A percentile compares a stretch with the other conserved stretches of the same genome.
phyloP scores from a whole-genome alignment of 2,329 filamentous ascomycete genomes.

The Exophiala xenobiotica region DNA sequence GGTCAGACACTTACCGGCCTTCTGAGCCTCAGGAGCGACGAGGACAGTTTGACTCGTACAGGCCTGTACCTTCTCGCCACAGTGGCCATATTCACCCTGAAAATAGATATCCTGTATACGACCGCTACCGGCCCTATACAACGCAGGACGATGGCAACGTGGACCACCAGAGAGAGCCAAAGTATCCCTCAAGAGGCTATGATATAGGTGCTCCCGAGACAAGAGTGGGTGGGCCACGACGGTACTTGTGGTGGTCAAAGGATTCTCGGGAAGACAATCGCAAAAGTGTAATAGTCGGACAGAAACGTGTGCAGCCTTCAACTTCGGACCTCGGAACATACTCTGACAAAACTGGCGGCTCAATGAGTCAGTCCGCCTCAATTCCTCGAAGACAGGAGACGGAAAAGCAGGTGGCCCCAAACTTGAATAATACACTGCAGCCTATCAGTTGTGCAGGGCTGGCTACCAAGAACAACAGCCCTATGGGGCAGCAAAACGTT shows the following conservation, averaged over 20 bases:
- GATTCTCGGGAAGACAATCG: not conserved
- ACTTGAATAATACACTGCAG: too few species aligned
- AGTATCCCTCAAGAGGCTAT: not conserved
- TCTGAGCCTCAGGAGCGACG: not conserved
- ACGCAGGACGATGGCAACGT: not conserved
- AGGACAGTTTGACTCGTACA: not conserved
- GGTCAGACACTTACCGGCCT: slow-evolving; percentile 5
- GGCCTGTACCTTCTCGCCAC: not conserved
- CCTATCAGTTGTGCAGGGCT: not conserved
- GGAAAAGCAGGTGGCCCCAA: too few species aligned
- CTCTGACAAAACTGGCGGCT: too few species aligned
- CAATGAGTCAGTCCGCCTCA: not conserved
- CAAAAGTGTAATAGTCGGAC: not conserved
- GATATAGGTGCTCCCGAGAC: too few species aligned
- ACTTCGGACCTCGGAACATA: not conserved
- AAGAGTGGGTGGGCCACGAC: too few species aligned
- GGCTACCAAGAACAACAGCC: too few species aligned
- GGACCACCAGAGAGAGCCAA: not conserved
- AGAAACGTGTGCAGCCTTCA: not conserved
- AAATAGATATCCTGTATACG: not conserved
- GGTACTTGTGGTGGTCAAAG: too few species aligned
- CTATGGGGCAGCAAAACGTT: too few species aligned
- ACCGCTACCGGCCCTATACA: not conserved
- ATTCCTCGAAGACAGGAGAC: not conserved
- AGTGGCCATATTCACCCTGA: not conserved